Conservation (phyloP, 2,329 filamentous ascomycete genomes). For the Lachnellula cervina region DNA sequence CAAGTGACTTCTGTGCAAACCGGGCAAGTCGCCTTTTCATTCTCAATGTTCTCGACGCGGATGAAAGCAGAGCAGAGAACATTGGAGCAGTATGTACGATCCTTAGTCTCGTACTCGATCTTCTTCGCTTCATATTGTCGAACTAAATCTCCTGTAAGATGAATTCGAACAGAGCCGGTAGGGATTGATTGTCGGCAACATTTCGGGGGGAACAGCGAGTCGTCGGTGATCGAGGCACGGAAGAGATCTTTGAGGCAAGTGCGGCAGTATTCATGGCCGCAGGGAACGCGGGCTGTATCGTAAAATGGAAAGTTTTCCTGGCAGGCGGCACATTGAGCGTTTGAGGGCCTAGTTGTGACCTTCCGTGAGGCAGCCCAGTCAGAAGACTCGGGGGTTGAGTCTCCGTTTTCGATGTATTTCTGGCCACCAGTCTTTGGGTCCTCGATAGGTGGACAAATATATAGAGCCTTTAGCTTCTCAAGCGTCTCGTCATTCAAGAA, state of each 20-base stretch:
- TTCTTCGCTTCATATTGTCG: conserved; percentile 40
- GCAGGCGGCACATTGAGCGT: conserved; percentile 14
- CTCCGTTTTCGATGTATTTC: conserved; percentile 8
- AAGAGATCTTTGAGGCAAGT: conserved; percentile 45
- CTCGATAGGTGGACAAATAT: conserved; percentile 4
- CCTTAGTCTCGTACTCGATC: conserved; percentile 42
- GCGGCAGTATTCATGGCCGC: conserved; percentile 48
- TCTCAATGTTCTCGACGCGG: conserved; percentile 27
- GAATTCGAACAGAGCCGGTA: conserved; percentile 23
- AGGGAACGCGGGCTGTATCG: conserved; percentile 27
- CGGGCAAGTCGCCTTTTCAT: conserved; percentile 37
- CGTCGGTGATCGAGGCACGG: conserved; percentile 39
- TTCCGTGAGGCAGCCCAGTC: neutral
- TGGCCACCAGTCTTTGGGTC: neutral
- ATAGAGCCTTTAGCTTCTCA: conserved; percentile 16
- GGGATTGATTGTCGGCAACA: conserved; percentile 46
- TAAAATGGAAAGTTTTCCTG: conserved; percentile 6
- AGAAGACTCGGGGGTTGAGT: neutral
- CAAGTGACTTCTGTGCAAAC: conserved; percentile 45
- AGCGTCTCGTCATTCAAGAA: conserved; percentile 17
- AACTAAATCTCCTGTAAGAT: conserved; percentile 36
- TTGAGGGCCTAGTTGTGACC: neutral
- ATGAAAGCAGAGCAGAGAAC: conserved; percentile 45
- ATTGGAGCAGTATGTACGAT: conserved; percentile 48
- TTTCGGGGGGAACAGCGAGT: conserved; percentile 49